phyloP scores from a whole-genome alignment of 2,329 filamentous ascomycete genomes.

The Phaeosphaeriaceae sp. region DNA sequence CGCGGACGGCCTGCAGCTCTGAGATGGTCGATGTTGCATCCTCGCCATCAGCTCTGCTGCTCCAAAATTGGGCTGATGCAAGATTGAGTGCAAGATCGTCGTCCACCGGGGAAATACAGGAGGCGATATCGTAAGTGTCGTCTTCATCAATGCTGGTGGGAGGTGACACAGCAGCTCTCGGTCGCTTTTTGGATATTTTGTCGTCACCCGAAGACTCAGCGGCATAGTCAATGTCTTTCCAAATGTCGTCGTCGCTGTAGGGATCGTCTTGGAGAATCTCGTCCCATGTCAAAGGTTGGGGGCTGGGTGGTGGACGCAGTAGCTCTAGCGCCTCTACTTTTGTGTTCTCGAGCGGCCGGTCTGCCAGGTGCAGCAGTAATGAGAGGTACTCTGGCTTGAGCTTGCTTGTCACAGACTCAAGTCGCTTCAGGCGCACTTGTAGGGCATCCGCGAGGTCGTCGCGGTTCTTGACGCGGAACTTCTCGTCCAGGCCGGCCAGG shows the following conservation, averaged over 20 bases:
- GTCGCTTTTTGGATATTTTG: constrained; percentile 39
- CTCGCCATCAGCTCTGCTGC: constrained; percentile 12
- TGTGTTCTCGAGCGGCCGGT: constrained; percentile 76
- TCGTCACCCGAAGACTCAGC: constrained; percentile 71
- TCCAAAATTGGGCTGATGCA: constrained; percentile 59
- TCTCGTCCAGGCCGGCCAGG: constrained; percentile 72
- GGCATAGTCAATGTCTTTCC: constrained; percentile 73
- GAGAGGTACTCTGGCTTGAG: constrained; percentile 83
- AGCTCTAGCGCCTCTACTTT: constrained; percentile 68
- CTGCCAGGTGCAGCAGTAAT: constrained; percentile 80
- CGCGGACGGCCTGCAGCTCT: constrained; percentile 76
- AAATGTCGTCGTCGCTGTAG: constrained; percentile 72
- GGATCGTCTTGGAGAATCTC: constrained; percentile 80
- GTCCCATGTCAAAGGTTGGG: constrained; percentile 72
- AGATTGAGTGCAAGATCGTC: constrained; percentile 46
- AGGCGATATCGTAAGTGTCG: constrained; percentile 43
- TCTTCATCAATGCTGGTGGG: constrained; percentile 49
- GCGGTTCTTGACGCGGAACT: constrained; percentile 79
- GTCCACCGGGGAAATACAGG: constrained; percentile 40
- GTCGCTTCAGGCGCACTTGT: constrained; percentile 63
- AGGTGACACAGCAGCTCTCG: constrained; percentile 31
- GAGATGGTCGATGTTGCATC: constrained; percentile 56
- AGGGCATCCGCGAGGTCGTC: constrained; percentile 80
- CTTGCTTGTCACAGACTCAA: constrained; percentile 63
- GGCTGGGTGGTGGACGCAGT: constrained; percentile 55